Conservation (phyloP, 805 yeast genomes). For the Jamesozyma rosinii region DNA sequence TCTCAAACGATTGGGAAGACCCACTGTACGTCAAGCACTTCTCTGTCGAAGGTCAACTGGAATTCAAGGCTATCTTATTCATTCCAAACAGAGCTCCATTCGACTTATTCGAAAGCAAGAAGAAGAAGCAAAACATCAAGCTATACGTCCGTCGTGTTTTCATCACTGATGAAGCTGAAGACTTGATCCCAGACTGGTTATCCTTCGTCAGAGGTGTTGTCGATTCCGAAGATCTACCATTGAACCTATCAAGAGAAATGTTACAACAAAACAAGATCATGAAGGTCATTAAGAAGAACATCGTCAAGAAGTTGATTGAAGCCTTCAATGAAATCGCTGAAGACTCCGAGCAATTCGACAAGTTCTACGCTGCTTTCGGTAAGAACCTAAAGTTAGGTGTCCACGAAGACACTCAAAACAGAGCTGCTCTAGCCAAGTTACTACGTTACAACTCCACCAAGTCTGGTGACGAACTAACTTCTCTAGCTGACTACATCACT, state of each 20-base stretch:
- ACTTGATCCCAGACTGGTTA: slow-evolving; percentile 98
- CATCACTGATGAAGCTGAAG: slow-evolving; percentile 99
- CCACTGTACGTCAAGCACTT: slow-evolving; percentile 99
- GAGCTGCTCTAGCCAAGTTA: slow-evolving; percentile 88
- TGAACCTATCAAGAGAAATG: slow-evolving; percentile 99
- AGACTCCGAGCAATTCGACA: slow-evolving; percentile 96
- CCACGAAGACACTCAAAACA: slow-evolving; percentile 98
- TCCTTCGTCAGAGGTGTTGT: slow-evolving; percentile 97
- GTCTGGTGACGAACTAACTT: slow-evolving; percentile 87
- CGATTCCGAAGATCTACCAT: slow-evolving; percentile 98
- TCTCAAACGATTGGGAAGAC: slow-evolving; percentile 99
- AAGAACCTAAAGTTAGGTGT: slow-evolving; percentile 98
- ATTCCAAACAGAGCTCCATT: slow-evolving; percentile 99
- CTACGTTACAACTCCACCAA: slow-evolving; percentile 96
- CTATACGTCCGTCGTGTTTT: slow-evolving; percentile 98
- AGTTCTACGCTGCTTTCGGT: slow-evolving; percentile 94
- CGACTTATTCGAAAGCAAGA: slow-evolving; percentile 94
- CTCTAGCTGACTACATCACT: slow-evolving; percentile 93
- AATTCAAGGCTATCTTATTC: slow-evolving; percentile 94
- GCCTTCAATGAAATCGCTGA: slow-evolving; percentile 99
- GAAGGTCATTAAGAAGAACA: slow-evolving; percentile 98
- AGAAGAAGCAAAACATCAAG: slow-evolving; percentile 98
- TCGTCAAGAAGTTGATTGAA: slow-evolving; percentile 96
- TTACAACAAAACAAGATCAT: slow-evolving; percentile 99
- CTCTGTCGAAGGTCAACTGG: slow-evolving; percentile 99